phyloP scores from a whole-genome alignment of 805 yeast species.

The Geotrichum ghanense region DNA sequence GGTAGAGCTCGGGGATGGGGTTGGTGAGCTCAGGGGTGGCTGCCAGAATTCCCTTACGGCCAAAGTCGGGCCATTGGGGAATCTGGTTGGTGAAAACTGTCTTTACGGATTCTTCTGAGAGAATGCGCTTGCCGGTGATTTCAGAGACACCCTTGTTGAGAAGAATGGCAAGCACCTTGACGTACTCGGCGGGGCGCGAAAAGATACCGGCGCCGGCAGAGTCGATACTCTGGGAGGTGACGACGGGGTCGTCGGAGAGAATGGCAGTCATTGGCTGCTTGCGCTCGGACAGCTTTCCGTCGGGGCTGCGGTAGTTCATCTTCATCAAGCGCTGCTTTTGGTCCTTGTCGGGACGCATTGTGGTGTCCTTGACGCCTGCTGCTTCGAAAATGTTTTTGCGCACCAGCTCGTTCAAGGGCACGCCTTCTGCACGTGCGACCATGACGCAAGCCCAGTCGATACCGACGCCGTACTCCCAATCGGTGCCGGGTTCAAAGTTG shows the following conservation, averaged over 20 bases:
- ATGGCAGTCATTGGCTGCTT: slow-evolving; percentile 4
- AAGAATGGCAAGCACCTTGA: slow-evolving; percentile 29
- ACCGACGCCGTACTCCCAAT: slow-evolving; percentile 27
- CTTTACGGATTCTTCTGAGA: slow-evolving; percentile 26
- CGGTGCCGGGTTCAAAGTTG: slow-evolving; percentile 28
- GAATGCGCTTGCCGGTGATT: slow-evolving; percentile 23
- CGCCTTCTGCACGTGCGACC: slow-evolving; percentile 23
- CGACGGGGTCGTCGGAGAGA: slow-evolving; percentile 7
- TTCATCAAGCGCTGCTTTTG: slow-evolving; percentile 17
- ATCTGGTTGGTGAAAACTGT: slow-evolving; percentile 27
- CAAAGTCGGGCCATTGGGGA: slow-evolving; percentile 21
- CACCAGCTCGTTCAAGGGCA: slow-evolving; percentile 22
- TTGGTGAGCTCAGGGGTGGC: slow-evolving; percentile 11
- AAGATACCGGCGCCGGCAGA: slow-evolving; percentile 37
- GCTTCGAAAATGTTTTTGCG: slow-evolving; percentile 23
- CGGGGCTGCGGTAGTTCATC: slow-evolving; percentile 15
- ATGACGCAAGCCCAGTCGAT: slow-evolving; percentile 31
- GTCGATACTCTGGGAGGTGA: slow-evolving; percentile 20
- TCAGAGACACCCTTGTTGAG: slow-evolving; percentile 33
- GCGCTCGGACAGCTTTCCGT: slow-evolving; percentile 11
- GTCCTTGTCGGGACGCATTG: slow-evolving; percentile 19
- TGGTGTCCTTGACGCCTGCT: slow-evolving; percentile 20
- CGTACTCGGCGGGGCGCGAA: slow-evolving; percentile 31
- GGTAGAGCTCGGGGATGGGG: slow-evolving; percentile 7
- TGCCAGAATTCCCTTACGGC: slow-evolving; percentile 11